Conservation (phyloP, 352 stramenopile species). For the Phytophthora melonis region DNA sequence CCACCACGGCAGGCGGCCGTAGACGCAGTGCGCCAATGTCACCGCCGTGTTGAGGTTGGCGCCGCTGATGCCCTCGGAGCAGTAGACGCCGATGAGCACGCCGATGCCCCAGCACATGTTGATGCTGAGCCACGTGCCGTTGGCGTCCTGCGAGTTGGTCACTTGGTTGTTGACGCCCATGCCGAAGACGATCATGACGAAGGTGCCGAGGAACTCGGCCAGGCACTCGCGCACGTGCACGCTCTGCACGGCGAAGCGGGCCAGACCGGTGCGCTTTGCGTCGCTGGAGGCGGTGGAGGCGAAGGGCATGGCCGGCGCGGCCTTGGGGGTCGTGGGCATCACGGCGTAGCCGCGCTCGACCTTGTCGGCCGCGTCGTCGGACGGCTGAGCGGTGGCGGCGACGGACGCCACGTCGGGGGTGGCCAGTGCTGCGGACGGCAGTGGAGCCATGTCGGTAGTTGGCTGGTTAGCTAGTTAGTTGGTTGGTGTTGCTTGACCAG, state of each 20-base stretch:
- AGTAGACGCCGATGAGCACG: conserved; percentile 60
- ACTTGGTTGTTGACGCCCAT: conserved; percentile 71
- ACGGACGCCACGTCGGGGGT: conserved; percentile 10
- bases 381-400: neutral
- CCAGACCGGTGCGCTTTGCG: conserved; percentile 19
- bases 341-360: conserved; percentile 12
- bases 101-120: conserved; percentile 59
- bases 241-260: conserved; percentile 34
- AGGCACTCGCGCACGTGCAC: conserved; percentile 49
- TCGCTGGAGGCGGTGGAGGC: conserved; percentile 9
- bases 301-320: neutral
- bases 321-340: conserved; percentile 26
- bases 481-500: conserved; percentile 13
- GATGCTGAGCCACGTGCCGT: conserved; percentile 70
- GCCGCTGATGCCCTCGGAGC: conserved; percentile 48
- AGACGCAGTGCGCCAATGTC: conserved; percentile 51
- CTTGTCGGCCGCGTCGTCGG: conserved; percentile 17
- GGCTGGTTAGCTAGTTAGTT: conserved; percentile 6
- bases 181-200: conserved; percentile 61
- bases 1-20: conserved; percentile 45
- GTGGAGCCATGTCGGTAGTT: conserved; percentile 14
- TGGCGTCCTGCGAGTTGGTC: conserved; percentile 46
- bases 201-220: conserved; percentile 55
- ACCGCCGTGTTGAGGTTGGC: conserved; percentile 66
- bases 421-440: conserved; percentile 12